Conservation (phyloP, 2,329 filamentous ascomycete species). For the Beauveria caledonica region DNA sequence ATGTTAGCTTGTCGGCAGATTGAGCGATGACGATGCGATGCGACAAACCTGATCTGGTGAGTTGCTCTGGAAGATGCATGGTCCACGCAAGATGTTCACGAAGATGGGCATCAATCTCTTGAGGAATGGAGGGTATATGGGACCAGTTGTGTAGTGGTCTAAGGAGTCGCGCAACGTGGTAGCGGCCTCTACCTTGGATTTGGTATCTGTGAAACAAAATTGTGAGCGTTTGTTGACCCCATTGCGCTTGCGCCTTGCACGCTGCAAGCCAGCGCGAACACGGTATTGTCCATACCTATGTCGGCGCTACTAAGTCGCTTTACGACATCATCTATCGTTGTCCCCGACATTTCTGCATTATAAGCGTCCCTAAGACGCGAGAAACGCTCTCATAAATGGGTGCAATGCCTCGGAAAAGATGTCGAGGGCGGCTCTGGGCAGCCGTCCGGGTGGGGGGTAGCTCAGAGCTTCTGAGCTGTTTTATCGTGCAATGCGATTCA, state of each 20-base stretch:
- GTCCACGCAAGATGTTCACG: constrained; percentile 72
- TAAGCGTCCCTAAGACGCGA: constrained; percentile 30
- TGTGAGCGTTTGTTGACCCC: not conserved
- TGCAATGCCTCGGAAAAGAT: constrained; percentile 12
- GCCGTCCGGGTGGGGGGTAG: constrained; percentile 3
- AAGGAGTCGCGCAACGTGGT: constrained; percentile 84
- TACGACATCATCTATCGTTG: constrained; percentile 54
- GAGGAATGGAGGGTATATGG: constrained; percentile 72
- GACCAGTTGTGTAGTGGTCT: constrained; percentile 74
- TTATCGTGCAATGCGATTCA: not conserved
- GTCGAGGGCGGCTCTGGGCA: constrained; percentile 9
- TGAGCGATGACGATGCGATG: not conserved
- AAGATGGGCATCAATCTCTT: constrained; percentile 86
- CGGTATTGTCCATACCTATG: constrained; percentile 33
- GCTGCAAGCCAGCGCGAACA: not conserved
- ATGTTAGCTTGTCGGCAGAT: constrained; percentile 13
- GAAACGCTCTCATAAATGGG: constrained; percentile 27
- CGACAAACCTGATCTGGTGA: constrained; percentile 73
- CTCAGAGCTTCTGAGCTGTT: not conserved
- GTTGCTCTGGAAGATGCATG: constrained; percentile 84
- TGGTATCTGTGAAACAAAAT: constrained; percentile 53
- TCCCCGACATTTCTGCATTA: constrained; percentile 52
- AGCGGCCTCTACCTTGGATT: constrained; percentile 73
- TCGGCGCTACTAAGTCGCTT: constrained; percentile 50
- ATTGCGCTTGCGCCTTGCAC: not conserved